These are phyloP conservation scores for Pyrenochaeta sp. DNA, from an alignment of 2,329 filamentous ascomycete species.

Conservation along the genomic window DNA sequence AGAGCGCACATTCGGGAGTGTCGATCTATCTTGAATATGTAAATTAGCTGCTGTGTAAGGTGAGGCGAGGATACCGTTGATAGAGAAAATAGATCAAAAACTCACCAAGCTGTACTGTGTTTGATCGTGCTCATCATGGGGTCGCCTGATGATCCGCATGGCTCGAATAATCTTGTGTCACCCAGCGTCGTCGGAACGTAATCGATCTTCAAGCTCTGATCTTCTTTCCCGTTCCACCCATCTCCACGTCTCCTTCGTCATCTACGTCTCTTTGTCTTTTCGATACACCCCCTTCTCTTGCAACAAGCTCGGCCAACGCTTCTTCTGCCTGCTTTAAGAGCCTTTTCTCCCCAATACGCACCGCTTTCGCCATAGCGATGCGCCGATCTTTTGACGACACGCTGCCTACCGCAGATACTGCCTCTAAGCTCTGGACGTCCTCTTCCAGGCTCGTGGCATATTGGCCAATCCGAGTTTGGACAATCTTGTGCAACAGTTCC, in stretches of 20 bases:
- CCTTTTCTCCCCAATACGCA: constrained; percentile 76
- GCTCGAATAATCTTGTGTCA: neutral
- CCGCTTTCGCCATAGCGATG: constrained; percentile 68
- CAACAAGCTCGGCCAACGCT: constrained; percentile 31
- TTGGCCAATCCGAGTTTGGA: constrained; percentile 54
- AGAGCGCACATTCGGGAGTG: constrained; percentile 17
- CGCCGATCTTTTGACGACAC: constrained; percentile 31
- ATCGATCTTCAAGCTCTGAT: constrained; percentile 25
- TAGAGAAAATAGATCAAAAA: constrained; percentile 27
- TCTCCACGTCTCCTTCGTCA: constrained; percentile 38
- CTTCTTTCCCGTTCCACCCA: constrained; percentile 38
- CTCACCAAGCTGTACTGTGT: constrained; percentile 19
- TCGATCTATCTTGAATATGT: constrained; percentile 21
- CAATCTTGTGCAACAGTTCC: constrained; percentile 49
- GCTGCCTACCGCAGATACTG: constrained; percentile 38
- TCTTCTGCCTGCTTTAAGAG: constrained; percentile 65
- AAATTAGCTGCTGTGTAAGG: constrained; percentile 15
- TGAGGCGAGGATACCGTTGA: constrained; percentile 1
- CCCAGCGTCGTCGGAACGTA: neutral
- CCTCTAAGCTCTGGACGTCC: constrained; percentile 58
- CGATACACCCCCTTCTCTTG: constrained; percentile 40
- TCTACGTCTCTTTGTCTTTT: constrained; percentile 38
- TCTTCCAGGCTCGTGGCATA: constrained; percentile 65
- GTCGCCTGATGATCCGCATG: no score
- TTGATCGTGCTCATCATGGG: neutral